Base-by-base conservation (phyloP, 1,284 basidiomycete species). In the Ceratobasidium sp. region DNA sequence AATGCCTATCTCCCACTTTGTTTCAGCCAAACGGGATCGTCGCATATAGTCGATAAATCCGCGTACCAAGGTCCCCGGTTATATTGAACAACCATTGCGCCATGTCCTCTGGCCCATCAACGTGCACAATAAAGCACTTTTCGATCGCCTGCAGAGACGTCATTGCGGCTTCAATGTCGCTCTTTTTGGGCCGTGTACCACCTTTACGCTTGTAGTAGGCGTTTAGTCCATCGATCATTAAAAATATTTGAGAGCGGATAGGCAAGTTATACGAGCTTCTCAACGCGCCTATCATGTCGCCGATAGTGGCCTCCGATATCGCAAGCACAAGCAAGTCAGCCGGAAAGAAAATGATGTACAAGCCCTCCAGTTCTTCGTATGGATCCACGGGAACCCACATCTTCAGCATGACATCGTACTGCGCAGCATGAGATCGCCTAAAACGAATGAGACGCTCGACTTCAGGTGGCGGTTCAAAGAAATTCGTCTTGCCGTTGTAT, bases 1-100 rank as follows among this genome's bases (percentile, higher is more conserved):
- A 25, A 67, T 53, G 6, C 64, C 64, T 68, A 50, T 2, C 7
- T 29, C 5, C 4, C 6, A 27, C 3, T 7, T 12, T 27, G 6
- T 22, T 22, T 25, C 22, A 50, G 12, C 17, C 22, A 17, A 12
- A 6, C 25, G 6, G 22, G 15, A 7, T 29, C 7, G 8, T 17
- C 42, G 35, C 2, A 53, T 4, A 27, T 27, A 12, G 12, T 12
- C 12, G 8, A 40, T 8, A 34, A 54, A n/a, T 45, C 43, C 43
- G 15, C 42, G 7, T 34, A 38, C 71, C 69, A 35, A 72, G 47
- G 27, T 70, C 71, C n/a, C 54, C 54, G 12, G 69, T 70, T 45
- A 72, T 55, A 55, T 72, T 68, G 40, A 62, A 70, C 20, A 72
- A 50, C 68, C 71, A 53, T 29, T 60, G 62, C 34, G 65, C 54